A percentile compares a stretch with the other conserved stretches of the same genome.
phyloP scores from a whole-genome alignment of 176 grass and related monocot genomes.

The Avena eriantha region DNA sequence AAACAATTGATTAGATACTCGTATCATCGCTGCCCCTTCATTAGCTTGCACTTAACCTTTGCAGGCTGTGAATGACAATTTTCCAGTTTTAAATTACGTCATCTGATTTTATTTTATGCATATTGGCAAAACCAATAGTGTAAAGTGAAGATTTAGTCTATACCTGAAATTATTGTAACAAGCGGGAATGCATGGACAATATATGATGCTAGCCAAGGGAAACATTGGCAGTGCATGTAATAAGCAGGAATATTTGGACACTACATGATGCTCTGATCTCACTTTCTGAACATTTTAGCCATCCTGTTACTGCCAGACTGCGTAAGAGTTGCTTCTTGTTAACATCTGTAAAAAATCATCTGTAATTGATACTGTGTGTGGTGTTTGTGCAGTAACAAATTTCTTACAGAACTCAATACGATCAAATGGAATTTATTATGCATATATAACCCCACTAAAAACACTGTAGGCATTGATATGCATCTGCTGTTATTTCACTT shows the following conservation, averaged over 20 bases:
- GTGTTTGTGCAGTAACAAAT: slow-evolving; percentile 2
- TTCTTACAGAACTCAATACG: not conserved
- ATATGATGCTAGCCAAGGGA: not conserved
- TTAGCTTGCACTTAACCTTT: not conserved
- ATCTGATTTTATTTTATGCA: not conserved
- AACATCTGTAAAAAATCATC: slow-evolving; percentile 19
- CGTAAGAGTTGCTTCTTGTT: not conserved
- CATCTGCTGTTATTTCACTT: slow-evolving; percentile 20
- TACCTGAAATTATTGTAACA: not conserved
- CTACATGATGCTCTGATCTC: not conserved
- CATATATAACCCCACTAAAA: slow-evolving; percentile 18
- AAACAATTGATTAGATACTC: not conserved
- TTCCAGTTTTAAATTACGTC: not conserved
- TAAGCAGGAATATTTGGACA: not conserved
- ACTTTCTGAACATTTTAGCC: not conserved
- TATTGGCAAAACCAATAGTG: not conserved
- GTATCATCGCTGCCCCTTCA: not conserved
- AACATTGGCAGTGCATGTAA: not conserved
- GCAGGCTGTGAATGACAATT: not conserved
- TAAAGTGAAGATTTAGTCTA: not conserved
- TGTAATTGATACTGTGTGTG: not conserved
- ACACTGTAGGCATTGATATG: not conserved
- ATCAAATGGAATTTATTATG: not conserved
- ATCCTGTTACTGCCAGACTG: not conserved
- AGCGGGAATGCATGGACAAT: not conserved